Conservation (phyloP, 306 rosid species). For the Vicia villosa region DNA sequence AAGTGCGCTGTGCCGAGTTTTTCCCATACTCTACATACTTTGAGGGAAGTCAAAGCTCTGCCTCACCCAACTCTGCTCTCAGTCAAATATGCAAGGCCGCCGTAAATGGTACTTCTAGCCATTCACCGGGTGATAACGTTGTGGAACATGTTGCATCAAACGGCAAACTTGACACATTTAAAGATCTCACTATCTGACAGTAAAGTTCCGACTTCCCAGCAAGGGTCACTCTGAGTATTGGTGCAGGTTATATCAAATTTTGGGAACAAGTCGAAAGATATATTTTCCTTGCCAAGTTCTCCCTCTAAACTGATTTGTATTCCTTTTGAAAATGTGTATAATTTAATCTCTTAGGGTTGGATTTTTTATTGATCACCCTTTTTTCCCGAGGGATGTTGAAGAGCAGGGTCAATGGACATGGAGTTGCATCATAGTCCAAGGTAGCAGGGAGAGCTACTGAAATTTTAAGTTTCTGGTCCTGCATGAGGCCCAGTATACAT, state of each 20-base stretch:
- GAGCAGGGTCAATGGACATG: constrained; percentile 44
- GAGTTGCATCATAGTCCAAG: constrained; percentile 39
- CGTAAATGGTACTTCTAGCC: constrained; percentile 58
- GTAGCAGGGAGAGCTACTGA: constrained; percentile 46
- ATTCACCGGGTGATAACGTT: constrained; percentile 34
- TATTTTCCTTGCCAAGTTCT: constrained; percentile 37
- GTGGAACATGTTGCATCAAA: constrained; percentile 52
- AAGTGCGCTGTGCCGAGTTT: constrained; percentile 63
- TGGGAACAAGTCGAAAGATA: constrained; percentile 13
- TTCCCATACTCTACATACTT: constrained; percentile 81
- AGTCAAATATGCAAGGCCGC: constrained; percentile 47
- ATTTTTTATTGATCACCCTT: constrained; percentile 42
- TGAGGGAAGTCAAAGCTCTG: constrained; percentile 75
- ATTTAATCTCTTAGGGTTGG: constrained; percentile 50
- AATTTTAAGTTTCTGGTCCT: constrained; percentile 41
- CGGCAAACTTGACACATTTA: constrained; percentile 72
- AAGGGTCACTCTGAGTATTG: constrained; percentile 29
- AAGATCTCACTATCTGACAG: constrained; percentile 55
- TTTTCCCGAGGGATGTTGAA: constrained; percentile 45
- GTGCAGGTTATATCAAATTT: constrained; percentile 37
- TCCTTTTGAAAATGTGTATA: constrained; percentile 70
- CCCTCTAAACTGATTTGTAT: constrained; percentile 47
- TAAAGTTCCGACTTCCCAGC: constrained; percentile 17
- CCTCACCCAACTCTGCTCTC: constrained; percentile 56
- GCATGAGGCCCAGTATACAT: constrained; percentile 46